Percentiles rank a stretch among this genome's conserved stretches.
Conservation (phyloP, 306 rosid species). For the Quercus gilva region DNA sequence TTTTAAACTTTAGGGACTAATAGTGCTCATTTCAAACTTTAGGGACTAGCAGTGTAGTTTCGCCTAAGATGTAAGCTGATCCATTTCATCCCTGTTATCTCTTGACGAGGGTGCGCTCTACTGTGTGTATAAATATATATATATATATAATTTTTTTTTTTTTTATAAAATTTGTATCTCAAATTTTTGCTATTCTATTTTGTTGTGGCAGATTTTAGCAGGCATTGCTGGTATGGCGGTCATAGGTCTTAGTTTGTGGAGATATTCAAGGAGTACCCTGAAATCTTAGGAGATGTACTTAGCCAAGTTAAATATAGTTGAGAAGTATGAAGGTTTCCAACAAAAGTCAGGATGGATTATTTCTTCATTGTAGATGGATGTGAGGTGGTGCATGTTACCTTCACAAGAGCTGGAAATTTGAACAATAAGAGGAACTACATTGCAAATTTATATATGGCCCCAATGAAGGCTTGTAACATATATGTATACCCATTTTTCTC, state of each 20-base stretch:
- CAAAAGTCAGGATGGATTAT: slow-evolving; percentile 8
- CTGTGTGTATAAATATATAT: too few species aligned
- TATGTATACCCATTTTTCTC: neutral
- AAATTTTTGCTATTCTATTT: neutral
- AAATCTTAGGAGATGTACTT: slow-evolving; percentile 38
- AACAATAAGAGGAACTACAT: neutral
- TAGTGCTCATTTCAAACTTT: too few species aligned
- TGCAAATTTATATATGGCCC: neutral
- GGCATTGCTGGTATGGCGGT: slow-evolving; percentile 60
- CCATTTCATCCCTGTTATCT: too few species aligned
- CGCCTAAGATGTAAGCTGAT: too few species aligned
- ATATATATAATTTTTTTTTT: neutral
- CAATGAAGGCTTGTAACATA: neutral
- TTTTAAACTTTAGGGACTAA: too few species aligned
- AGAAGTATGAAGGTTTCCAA: slow-evolving; percentile 10
- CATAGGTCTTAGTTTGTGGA: slow-evolving; percentile 67
- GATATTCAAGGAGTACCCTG: slow-evolving; percentile 47
- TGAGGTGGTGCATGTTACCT: slow-evolving; percentile 23
- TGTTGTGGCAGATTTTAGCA: slow-evolving; percentile 59
- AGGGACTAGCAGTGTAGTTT: too few species aligned
- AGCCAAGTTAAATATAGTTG: slow-evolving; percentile 12
- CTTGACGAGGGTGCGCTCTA: neutral
- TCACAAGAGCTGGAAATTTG: neutral
- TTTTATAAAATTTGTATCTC: neutral
- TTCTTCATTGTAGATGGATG: slow-evolving; percentile 11